A percentile compares a stretch with the other conserved stretches of the same genome.
Conservation (phyloP, 1,284 basidiomycete genomes). For the Puccinia hordei region DNA sequence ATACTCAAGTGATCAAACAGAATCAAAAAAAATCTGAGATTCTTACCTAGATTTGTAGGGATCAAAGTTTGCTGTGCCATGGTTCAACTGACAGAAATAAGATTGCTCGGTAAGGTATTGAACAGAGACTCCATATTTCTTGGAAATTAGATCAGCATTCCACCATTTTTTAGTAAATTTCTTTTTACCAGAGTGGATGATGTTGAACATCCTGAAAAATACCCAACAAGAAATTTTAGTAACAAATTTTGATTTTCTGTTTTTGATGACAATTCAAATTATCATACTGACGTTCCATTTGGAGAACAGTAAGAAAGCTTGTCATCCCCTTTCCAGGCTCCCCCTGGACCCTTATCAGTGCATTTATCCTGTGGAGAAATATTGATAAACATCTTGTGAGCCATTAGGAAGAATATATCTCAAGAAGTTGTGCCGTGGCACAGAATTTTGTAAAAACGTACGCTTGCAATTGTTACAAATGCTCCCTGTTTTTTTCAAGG, state of each 20-base stretch:
- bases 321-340: conserved; percentile 28
- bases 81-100: conserved; percentile 28
- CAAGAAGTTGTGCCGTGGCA: background rate
- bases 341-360: conserved; percentile 25
- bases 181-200: conserved; percentile 24
- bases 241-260: background rate
- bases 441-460: background rate
- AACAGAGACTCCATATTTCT: conserved; percentile 45
- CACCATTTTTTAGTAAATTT: conserved; percentile 35
- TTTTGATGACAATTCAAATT: no score
- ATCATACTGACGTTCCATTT: conserved; percentile 24
- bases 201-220: conserved; percentile 39
- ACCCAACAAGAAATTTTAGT: background rate
- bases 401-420: background rate
- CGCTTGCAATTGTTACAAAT: conserved; percentile 47
- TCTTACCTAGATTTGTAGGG: conserved; percentile 45
- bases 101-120: conserved; percentile 39
- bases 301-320: conserved; percentile 34
- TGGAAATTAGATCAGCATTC: conserved; percentile 25
- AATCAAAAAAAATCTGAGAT: background rate
- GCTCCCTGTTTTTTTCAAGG: background rate
- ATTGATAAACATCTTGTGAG: background rate
- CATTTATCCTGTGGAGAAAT: conserved; percentile 34
- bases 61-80: conserved; percentile 14
- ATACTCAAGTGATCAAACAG: background rate